Evolutionary conservation across 2,329 filamentous ascomycete genomes (phyloP).

Genomic region (Lachnellula cervina): DNA sequence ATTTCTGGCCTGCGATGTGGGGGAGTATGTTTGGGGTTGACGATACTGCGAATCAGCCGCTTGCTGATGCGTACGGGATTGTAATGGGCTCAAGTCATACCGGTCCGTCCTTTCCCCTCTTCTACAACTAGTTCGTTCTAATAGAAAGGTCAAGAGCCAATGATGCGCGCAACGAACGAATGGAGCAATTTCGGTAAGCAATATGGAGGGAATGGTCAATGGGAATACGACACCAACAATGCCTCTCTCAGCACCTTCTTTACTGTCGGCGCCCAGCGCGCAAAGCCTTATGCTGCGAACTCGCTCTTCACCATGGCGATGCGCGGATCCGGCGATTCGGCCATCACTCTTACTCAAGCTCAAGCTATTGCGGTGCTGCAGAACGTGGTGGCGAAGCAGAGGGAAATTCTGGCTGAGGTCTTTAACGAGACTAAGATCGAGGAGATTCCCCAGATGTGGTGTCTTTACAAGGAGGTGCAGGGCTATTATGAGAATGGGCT

Average conservation of each 20-base stretch:
- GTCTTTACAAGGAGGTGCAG: constrained; percentile 70
- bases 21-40: constrained; percentile 68
- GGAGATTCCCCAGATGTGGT: constrained; percentile 63
- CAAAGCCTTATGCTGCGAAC: constrained; percentile 60
- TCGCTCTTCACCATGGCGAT: constrained; percentile 64
- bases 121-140: not conserved
- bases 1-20: constrained; percentile 72
- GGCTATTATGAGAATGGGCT: constrained; percentile 61
- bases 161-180: constrained; percentile 58
- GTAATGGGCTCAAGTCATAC: constrained; percentile 69
- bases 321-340: constrained; percentile 65
- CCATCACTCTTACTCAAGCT: constrained; percentile 49
- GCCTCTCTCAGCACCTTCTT: constrained; percentile 65
- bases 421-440: constrained; percentile 41
- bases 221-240: constrained; percentile 68
- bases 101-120: constrained; percentile 7
- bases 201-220: constrained; percentile 47
- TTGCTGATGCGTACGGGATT: constrained; percentile 69
- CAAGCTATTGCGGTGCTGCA: constrained; percentile 55
- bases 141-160: constrained; percentile 51
- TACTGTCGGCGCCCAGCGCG: constrained; percentile 58
- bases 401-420: constrained; percentile 51
- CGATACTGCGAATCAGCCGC: constrained; percentile 61
- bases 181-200: constrained; percentile 38
- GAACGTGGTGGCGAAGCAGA: constrained; percentile 55